Conservation (phyloP, 2,329 filamentous ascomycete species). For the Ophiostoma sp. region DNA sequence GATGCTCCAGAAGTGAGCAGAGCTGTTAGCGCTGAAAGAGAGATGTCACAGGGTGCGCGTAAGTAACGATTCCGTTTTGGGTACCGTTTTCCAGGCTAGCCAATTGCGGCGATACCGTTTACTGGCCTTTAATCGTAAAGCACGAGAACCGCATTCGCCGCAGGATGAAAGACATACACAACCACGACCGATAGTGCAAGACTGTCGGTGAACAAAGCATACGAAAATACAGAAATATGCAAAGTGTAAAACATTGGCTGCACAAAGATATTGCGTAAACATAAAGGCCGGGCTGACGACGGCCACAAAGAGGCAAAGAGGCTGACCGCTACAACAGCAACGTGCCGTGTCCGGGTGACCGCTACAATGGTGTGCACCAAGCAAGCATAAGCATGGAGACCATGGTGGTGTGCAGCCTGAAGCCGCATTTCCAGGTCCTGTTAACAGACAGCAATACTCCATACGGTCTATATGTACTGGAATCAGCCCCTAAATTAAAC, state of each 20-base stretch:
- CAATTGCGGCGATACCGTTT: conserved; percentile 7
- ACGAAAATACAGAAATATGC: neutral
- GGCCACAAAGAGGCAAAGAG: neutral
- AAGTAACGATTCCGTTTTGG: neutral
- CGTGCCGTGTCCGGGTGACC: conserved; percentile 3
- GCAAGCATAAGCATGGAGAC: neutral
- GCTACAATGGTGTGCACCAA: neutral
- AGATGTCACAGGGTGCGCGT: neutral
- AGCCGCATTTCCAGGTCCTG: neutral
- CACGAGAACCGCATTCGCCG: neutral
- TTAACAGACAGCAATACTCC: too few species aligned
- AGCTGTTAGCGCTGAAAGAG: neutral
- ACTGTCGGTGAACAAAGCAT: neutral
- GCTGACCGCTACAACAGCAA: neutral
- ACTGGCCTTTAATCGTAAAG: neutral
- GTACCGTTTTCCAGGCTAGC: neutral
- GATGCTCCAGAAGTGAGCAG: too few species aligned
- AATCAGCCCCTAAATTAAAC: neutral
- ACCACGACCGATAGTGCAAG: neutral
- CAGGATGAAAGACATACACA: neutral
- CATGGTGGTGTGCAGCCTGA: neutral
- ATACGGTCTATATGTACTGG: too few species aligned
- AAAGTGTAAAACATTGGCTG: too few species aligned
- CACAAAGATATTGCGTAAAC: neutral
- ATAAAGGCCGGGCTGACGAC: too few species aligned